phyloP scores from a whole-genome alignment of 2,329 filamentous ascomycete genomes.

The Zarea fungicola region DNA sequence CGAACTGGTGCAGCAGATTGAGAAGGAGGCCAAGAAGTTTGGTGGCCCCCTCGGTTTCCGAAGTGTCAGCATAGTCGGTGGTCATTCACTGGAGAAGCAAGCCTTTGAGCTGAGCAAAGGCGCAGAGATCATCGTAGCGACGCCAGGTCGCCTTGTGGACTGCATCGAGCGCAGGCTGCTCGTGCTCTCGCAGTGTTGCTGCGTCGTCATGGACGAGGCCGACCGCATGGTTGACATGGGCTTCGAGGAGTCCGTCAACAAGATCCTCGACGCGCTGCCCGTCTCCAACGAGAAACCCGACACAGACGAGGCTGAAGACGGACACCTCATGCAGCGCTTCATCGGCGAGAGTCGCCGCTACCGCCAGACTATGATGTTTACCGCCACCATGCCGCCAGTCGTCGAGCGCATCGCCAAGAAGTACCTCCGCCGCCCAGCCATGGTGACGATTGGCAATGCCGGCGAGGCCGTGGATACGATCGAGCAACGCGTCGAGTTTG shows the following conservation, averaged over 20 bases:
- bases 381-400: conserved; percentile 89
- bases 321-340: conserved; percentile 75
- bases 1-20: conserved; percentile 96
- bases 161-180: conserved; percentile 91
- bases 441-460: conserved; percentile 88
- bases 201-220: conserved; percentile 98
- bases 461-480: conserved; percentile 97
- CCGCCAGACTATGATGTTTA: conserved; percentile 99
- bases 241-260: conserved; percentile 96
- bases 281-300: conserved; percentile 94
- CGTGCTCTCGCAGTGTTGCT: conserved; percentile 93
- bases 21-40: conserved; percentile 89
- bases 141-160: conserved; percentile 91
- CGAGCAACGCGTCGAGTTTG: conserved; percentile 91
- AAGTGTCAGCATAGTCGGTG: conserved; percentile 96
- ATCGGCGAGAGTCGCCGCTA: conserved; percentile 74
- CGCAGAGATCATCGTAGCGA: conserved; percentile 97
- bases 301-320: conserved; percentile 82
- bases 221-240: conserved; percentile 98
- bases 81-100: conserved; percentile 91
- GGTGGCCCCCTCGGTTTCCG: conserved; percentile 86
- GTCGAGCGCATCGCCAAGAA: conserved; percentile 97
- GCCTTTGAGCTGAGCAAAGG: conserved; percentile 84
- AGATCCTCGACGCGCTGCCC: conserved; percentile 90
- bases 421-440: conserved; percentile 87